Evolutionary conservation across 2,329 filamentous ascomycete genomes (phyloP).

Genomic region (Fusarium solani-melongenae): DNA sequence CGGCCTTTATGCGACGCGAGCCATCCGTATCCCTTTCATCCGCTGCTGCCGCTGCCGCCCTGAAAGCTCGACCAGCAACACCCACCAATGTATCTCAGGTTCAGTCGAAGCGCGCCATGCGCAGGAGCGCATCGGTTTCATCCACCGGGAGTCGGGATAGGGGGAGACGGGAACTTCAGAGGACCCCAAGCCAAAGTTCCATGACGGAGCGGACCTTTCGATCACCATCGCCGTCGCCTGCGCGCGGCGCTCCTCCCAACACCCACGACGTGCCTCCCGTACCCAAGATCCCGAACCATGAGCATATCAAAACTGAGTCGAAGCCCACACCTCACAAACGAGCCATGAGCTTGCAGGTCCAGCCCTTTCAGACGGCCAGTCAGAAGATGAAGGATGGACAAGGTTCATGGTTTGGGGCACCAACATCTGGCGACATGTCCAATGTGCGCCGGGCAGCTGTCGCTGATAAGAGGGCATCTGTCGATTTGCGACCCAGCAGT

Average conservation of each 20-base stretch:
- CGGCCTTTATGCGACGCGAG: constrained; percentile 80
- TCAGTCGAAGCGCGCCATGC: constrained; percentile 86
- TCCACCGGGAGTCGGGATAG: constrained; percentile 67
- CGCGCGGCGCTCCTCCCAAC: constrained; percentile 55
- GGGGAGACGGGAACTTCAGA: constrained; percentile 63
- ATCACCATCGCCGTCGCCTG: constrained; percentile 77
- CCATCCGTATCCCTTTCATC: constrained; percentile 76
- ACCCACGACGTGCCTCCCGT: constrained; percentile 74
- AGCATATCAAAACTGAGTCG: constrained; percentile 40
- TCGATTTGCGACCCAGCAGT: constrained; percentile 54
- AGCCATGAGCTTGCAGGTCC: constrained; percentile 57
- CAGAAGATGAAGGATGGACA: constrained; percentile 58
- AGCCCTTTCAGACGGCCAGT: constrained; percentile 65
- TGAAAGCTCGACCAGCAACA: constrained; percentile 80
- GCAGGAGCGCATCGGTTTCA: constrained; percentile 77
- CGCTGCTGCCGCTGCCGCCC: constrained; percentile 86
- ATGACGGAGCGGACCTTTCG: constrained; percentile 93
- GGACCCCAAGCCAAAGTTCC: constrained; percentile 78
- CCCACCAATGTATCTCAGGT: constrained; percentile 84
- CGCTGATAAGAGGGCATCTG: constrained; percentile 47
- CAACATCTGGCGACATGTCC: constrained; percentile 55
- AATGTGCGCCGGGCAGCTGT: constrained; percentile 58
- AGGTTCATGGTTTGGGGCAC: constrained; percentile 62
- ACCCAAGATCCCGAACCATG: constrained; percentile 73
- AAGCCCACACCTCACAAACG: constrained; percentile 50